Percentiles rank a stretch among this genome's conserved stretches.
Evolutionary conservation across 164 flowering plant genomes (phyloP).

Genomic region (Vitis rupestris): DNA sequence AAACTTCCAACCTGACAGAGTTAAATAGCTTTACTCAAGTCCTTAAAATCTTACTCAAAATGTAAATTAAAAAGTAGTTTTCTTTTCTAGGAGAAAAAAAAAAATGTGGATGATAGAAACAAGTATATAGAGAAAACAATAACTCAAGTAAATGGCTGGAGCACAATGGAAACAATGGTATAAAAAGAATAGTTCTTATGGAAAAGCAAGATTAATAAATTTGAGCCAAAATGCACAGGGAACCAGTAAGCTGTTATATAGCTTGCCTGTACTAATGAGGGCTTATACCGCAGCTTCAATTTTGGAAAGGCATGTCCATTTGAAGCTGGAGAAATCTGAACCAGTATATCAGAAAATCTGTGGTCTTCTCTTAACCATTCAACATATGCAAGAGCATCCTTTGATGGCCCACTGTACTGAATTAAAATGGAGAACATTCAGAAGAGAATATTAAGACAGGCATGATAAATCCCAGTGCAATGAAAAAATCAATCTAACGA

Average conservation of each 20-base stretch:
- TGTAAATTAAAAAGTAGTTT: background rate
- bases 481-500: background rate
- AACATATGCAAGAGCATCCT: constrained; percentile 71
- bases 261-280: constrained; percentile 88
- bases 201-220: background rate
- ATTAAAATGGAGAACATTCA: constrained; percentile 13
- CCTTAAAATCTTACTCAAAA: background rate
- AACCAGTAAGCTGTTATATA: constrained; percentile 3
- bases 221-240: background rate
- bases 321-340: constrained; percentile 74
- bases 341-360: constrained; percentile 70
- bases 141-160: background rate
- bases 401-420: constrained; percentile 91
- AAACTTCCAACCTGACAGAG: too few relatives aligned
- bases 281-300: constrained; percentile 86
- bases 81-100: background rate
- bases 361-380: constrained; percentile 74
- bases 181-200: background rate
- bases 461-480: background rate
- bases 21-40: too few relatives aligned
- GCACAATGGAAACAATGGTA: too few relatives aligned
- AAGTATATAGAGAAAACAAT: background rate
- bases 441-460: background rate
- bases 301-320: constrained; percentile 88
- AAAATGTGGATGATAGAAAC: constrained; percentile 2